Evolutionary conservation across 2,329 filamentous ascomycete genomes (phyloP), one percentile per base, ranked within the genome.

Genomic region (Penicillium sp.): DNA sequence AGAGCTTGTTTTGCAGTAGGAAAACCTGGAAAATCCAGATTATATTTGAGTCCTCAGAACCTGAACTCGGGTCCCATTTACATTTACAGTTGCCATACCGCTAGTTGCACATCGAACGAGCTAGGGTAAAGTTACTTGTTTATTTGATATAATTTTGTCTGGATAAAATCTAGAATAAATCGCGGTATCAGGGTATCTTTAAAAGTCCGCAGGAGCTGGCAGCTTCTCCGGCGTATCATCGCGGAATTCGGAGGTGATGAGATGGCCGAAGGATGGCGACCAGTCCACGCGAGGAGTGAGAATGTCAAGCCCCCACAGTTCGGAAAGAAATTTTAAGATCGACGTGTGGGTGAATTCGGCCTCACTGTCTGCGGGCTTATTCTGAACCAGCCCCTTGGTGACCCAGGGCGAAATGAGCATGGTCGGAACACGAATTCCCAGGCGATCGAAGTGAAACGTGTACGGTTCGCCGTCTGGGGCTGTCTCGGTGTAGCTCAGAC

Each of bases 321-420:
- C 70, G 23, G 72, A 68, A 21, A 79, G 60, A 21, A 73, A 76
- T 52, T 71, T 72, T 10, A 80, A 65, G 44, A 80, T 76, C 3
- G 73, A 76, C 3, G 76, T 78, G 48, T 77, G 76, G 3, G 72
- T 75, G 61, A 79, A 81, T 31, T 77, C 72, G 18, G 72, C 73
- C 2, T 67, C 64, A 8, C 69, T 61, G 74, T 14, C 28, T 50
- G 21, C 33, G 7, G 73, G 75, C 48, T 67, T 64, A 14, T 73
- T 70, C 64, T 80, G 77, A 7, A 80, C 68, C 1, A 69, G 16
- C 0, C 73, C 78, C 54, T 74, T 71, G 3, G 60, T 63, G 1
- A 80, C 75, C 77, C 77, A 80, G 1, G 69, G 68, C 3, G 70
- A 72, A 44, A 69, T 67, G 7, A 72, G 39, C 5, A 70, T 48